Conservation (phyloP, 139 green algal species). For the Chlamydomonas eustigma region DNA sequence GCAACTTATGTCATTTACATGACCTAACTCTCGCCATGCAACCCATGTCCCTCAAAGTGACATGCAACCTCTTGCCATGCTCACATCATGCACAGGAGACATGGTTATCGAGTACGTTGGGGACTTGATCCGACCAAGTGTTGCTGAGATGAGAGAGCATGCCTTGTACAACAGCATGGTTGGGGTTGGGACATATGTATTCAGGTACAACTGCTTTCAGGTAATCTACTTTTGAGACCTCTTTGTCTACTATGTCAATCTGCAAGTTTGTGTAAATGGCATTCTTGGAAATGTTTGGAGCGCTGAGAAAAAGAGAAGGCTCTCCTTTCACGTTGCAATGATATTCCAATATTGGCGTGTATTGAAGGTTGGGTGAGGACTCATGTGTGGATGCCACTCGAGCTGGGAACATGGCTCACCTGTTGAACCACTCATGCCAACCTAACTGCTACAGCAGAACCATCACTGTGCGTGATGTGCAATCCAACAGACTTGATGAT, state of each 20-base stretch:
- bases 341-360: no score
- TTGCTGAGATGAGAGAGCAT: constrained; percentile 45
- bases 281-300: no score
- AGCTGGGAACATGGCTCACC: constrained; percentile 61
- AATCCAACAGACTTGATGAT: constrained; percentile 24
- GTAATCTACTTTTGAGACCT: no score
- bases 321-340: no score
- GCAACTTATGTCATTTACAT: not conserved
- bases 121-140: constrained; percentile 38
- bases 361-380: constrained; percentile 11
- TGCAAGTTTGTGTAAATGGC: no score
- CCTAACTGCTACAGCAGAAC: constrained; percentile 72
- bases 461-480: constrained; percentile 27
- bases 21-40: not conserved
- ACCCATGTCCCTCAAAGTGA: not conserved
- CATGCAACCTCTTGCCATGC: not conserved
- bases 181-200: constrained; percentile 75
- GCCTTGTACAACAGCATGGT: constrained; percentile 70
- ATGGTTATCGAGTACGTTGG: constrained; percentile 59
- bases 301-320: no score
- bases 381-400: constrained; percentile 21
- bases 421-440: constrained; percentile 91
- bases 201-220: constrained; percentile 54
- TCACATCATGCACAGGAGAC: constrained; percentile 29
- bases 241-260: no score